Percentiles rank a stretch among this genome's conserved stretches.
Evolutionary conservation across 2,329 filamentous ascomycete species (phyloP).

Genomic region (Pseudogymnoascus verrucosus): DNA sequence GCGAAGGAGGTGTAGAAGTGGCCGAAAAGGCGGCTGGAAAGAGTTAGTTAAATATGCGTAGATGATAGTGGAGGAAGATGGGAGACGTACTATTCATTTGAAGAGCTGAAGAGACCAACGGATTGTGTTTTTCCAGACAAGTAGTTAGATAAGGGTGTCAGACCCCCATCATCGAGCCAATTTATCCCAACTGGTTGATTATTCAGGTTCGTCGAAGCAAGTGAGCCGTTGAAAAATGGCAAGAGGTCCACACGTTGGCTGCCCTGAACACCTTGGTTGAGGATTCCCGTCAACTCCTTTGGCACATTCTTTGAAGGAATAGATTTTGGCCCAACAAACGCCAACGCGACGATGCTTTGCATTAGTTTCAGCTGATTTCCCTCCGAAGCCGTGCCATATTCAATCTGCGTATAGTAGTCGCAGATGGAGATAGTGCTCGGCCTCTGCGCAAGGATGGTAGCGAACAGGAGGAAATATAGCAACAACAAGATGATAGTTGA

Average conservation of each 20-base stretch:
- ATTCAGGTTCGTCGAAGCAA: constrained; percentile 25
- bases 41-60: not conserved
- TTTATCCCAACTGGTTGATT: constrained; percentile 21
- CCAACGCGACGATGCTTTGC: constrained; percentile 25
- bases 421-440: constrained; percentile 27
- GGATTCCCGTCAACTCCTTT: constrained; percentile 23
- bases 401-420: constrained; percentile 25
- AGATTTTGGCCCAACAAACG: constrained; percentile 22
- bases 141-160: constrained; percentile 21
- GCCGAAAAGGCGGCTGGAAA: constrained; percentile 23
- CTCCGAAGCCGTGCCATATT: constrained; percentile 21
- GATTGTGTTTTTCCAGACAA: constrained; percentile 20
- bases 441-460: constrained; percentile 15
- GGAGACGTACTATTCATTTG: constrained; percentile 26
- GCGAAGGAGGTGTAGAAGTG: constrained; percentile 27
- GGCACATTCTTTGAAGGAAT: constrained; percentile 15
- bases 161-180: constrained; percentile 28
- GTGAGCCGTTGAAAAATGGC: constrained; percentile 28
- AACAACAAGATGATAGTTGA: not conserved
- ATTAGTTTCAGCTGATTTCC: constrained; percentile 24
- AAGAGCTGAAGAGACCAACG: constrained; percentile 19
- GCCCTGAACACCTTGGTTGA: constrained; percentile 22
- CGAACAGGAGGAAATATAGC: not conserved
- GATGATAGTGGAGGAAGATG: not conserved
- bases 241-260: constrained; percentile 21